A percentile compares a stretch with the other conserved stretches of the same genome.
phyloP scores from a whole-genome alignment of 2,329 filamentous ascomycete genomes.

The Sporothrix inflata region DNA sequence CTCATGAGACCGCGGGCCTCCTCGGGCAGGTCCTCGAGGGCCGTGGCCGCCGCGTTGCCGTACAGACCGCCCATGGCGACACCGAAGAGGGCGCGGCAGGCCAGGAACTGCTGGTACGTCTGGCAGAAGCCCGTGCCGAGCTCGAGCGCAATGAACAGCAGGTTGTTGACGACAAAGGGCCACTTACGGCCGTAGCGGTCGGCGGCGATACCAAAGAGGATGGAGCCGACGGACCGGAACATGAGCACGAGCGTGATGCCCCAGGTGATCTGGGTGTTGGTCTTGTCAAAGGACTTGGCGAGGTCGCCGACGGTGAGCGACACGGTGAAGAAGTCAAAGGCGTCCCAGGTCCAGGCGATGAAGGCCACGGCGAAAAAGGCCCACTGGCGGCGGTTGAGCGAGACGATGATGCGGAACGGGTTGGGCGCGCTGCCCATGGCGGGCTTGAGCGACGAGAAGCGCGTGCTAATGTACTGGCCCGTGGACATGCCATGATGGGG shows the following conservation, averaged over 20 bases:
- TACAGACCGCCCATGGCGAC: constrained; percentile 83
- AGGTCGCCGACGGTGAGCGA: constrained; percentile 78
- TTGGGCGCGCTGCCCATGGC: constrained; percentile 64
- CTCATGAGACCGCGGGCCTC: constrained; percentile 79
- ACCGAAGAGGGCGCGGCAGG: constrained; percentile 72
- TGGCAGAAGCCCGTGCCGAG: constrained; percentile 72
- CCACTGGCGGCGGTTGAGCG: constrained; percentile 70
- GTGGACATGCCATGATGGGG: constrained; percentile 55
- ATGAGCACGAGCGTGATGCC: constrained; percentile 77
- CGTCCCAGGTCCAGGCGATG: constrained; percentile 56
- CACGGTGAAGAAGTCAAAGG: constrained; percentile 67
- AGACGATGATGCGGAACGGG: constrained; percentile 68
- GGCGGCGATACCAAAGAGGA: constrained; percentile 74
- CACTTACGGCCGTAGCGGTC: constrained; percentile 82
- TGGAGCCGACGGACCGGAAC: constrained; percentile 74
- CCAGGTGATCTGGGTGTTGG: constrained; percentile 70
- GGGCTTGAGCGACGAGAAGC: constrained; percentile 60
- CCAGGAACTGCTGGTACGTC: constrained; percentile 76
- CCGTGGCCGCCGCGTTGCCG: constrained; percentile 78
- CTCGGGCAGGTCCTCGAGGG: constrained; percentile 60
- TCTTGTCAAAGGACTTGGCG: constrained; percentile 52
- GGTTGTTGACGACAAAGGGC: constrained; percentile 82
- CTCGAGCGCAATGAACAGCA: constrained; percentile 61
- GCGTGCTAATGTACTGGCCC: constrained; percentile 53
- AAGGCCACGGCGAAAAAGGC: constrained; percentile 76